phyloP scores from a whole-genome alignment of 2,329 filamentous ascomycete genomes.

The Aspergillus hiratsukae region DNA sequence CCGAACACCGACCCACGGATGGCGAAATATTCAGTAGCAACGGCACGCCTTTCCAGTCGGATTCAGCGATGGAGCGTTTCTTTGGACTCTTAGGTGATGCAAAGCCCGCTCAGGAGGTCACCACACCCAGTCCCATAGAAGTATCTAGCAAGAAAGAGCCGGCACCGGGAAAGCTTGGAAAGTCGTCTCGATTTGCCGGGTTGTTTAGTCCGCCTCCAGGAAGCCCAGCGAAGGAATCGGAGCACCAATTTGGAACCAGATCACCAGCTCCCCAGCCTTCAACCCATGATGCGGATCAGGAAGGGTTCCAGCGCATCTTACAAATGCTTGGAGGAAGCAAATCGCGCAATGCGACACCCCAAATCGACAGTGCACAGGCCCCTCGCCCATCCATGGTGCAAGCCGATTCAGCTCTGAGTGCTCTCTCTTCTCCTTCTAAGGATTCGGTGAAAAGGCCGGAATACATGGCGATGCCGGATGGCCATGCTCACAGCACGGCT shows the following conservation, averaged over 20 bases:
- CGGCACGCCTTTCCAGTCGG: conserved; percentile 59
- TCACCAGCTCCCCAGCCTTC: conserved; percentile 26
- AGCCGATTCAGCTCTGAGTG: conserved; percentile 24
- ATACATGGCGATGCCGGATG: conserved; percentile 25
- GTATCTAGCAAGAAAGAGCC: conserved; percentile 42
- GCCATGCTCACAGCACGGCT: conserved; percentile 18
- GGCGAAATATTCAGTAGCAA: conserved; percentile 51
- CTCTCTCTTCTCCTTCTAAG: conserved; percentile 29
- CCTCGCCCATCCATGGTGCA: conserved; percentile 28
- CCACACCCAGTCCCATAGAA: conserved; percentile 33
- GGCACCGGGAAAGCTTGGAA: conserved; percentile 51
- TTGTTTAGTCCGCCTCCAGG: conserved; percentile 64
- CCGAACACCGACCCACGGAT: conserved; percentile 39
- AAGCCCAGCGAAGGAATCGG: conserved; percentile 43
- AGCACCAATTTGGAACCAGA: conserved; percentile 20
- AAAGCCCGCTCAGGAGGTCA: conserved; percentile 38
- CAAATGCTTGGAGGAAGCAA: conserved; percentile 67
- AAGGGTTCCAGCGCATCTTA: conserved; percentile 77
- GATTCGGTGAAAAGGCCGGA: conserved; percentile 29
- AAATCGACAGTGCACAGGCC: conserved; percentile 33
- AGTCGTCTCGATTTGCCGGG: conserved; percentile 80
- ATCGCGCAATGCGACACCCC: conserved; percentile 43
- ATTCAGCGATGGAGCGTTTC: conserved; percentile 71
- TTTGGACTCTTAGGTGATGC: conserved; percentile 60
- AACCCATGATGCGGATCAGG: conserved; percentile 64